Evolutionary conservation across 129 eudicot genomes (phyloP).

Genomic region (Deinandra increscens): DNA sequence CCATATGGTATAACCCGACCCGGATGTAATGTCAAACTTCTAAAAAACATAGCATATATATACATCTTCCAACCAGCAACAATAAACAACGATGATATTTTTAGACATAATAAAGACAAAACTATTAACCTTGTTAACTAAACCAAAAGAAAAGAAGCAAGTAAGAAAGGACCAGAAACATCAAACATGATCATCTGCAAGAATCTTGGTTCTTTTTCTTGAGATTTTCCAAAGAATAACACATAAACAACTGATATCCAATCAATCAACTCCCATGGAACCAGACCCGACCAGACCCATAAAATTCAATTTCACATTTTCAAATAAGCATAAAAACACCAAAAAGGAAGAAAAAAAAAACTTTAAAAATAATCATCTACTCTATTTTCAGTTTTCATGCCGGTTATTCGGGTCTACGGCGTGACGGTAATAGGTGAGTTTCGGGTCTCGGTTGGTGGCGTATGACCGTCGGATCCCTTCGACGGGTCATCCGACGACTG

Average conservation of each 20-base stretch:
- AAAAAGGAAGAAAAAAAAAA: slow-evolving; percentile 12
- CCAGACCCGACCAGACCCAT: slow-evolving; percentile 25
- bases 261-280: slow-evolving; percentile 29
- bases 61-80: too few species aligned
- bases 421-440: slow-evolving; percentile 56
- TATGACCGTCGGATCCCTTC: slow-evolving; percentile 73
- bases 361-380: slow-evolving; percentile 26
- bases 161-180: slow-evolving; percentile 19
- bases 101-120: background rate
- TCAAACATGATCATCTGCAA: slow-evolving; percentile 19
- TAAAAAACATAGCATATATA: too few species aligned
- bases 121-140: background rate
- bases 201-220: slow-evolving; percentile 22
- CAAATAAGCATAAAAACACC: slow-evolving; percentile 31
- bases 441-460: slow-evolving; percentile 68
- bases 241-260: slow-evolving; percentile 32
- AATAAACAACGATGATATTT: too few species aligned
- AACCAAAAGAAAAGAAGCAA: background rate
- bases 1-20: too few species aligned
- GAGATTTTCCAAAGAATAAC: slow-evolving; percentile 31
- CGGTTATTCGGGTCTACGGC: slow-evolving; percentile 37
- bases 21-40: too few species aligned
- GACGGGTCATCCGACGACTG: slow-evolving; percentile 87
- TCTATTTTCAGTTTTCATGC: slow-evolving; percentile 23
- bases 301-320: slow-evolving; percentile 13